phyloP scores from a whole-genome alignment of 306 rosid species.

The Rubus parviflorus region DNA sequence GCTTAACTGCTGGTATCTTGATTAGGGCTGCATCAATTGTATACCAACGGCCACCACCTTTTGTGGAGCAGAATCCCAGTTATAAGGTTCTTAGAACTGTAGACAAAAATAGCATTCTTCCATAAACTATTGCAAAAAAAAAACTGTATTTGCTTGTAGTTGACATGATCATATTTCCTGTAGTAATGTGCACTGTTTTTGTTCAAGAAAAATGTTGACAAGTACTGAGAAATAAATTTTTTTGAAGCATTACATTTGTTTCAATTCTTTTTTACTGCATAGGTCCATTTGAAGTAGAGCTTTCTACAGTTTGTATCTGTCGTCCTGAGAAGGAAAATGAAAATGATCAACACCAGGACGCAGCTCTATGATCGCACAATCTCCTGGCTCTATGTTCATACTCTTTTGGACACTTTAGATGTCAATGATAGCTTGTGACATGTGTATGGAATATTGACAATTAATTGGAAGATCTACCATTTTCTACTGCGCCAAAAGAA shows the following conservation, averaged over 20 bases:
- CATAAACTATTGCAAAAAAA: conserved; percentile 21
- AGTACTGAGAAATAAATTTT: conserved; percentile 25
- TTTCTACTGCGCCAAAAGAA: no score
- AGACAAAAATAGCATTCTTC: conserved; percentile 42
- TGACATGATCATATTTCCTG: conserved; percentile 13
- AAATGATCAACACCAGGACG: no score
- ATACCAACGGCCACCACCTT: conserved; percentile 70
- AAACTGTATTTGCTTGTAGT: background rate
- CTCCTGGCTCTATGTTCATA: no score
- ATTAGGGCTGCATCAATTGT: conserved; percentile 88
- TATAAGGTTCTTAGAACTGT: conserved; percentile 57
- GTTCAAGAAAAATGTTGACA: conserved; percentile 9
- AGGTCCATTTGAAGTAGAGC: background rate
- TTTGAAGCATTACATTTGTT: background rate
- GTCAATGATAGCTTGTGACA: no score
- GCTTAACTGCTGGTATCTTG: conserved; percentile 93
- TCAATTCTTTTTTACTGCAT: background rate
- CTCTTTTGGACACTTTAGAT: no score
- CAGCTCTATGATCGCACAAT: no score
- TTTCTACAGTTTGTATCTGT: no score
- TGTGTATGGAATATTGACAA: no score
- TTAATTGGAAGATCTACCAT: no score
- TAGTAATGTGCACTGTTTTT: conserved; percentile 10
- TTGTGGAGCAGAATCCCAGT: conserved; percentile 77
- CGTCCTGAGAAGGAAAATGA: background rate